A percentile compares a stretch with the other conserved stretches of the same genome.
phyloP scores from a whole-genome alignment of 164 flowering plant species.

The Stephania cephalantha region DNA sequence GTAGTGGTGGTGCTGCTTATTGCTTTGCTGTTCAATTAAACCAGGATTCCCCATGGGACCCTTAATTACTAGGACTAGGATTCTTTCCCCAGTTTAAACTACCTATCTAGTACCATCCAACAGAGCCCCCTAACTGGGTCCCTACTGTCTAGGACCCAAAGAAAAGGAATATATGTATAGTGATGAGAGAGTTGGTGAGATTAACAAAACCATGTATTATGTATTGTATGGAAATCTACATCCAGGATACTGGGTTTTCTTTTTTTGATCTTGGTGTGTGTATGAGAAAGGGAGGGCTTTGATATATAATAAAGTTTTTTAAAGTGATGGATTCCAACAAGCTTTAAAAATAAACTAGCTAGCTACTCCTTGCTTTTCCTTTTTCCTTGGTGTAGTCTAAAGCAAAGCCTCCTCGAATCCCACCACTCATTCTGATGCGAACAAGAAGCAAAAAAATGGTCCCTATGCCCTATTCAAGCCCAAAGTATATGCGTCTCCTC shows the following conservation, averaged over 20 bases:
- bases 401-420: conserved; percentile 14
- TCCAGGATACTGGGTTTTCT: not conserved
- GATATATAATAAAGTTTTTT: not conserved
- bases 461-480: not conserved
- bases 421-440: conserved; percentile 11
- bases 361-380: conserved; percentile 2
- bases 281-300: not conserved
- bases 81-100: not conserved
- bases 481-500: not conserved
- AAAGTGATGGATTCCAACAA: conserved; percentile 18
- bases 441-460: conserved; percentile 14
- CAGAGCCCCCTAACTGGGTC: not conserved
- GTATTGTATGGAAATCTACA: not conserved
- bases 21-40: not conserved
- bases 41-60: not conserved
- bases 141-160: not conserved
- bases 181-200: not conserved
- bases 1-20: not conserved
- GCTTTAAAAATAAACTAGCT: conserved; percentile 9
- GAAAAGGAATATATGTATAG: not conserved
- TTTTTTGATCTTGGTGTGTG: not conserved
- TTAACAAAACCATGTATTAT: not conserved
- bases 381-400: conserved; percentile 12
- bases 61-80: not conserved
- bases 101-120: not conserved